phyloP scores from a whole-genome alignment of 345 rosid species.

The Acer yangbiense region DNA sequence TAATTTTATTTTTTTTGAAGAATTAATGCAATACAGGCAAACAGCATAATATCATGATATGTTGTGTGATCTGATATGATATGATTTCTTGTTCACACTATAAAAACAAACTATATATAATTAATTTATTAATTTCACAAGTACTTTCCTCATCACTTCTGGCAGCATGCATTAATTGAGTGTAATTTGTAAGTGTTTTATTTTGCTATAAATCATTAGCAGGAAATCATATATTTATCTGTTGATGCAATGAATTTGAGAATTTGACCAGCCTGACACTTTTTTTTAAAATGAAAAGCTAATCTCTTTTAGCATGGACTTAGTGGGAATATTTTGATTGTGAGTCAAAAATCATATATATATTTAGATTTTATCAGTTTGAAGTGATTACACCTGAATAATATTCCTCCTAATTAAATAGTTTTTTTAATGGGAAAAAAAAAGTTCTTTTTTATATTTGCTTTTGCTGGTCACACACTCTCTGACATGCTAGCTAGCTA shows the following conservation, averaged over 20 bases:
- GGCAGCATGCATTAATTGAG: neutral
- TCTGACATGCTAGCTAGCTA: neutral
- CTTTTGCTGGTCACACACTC: conserved; percentile 12
- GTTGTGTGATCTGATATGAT: neutral
- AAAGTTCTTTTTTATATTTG: neutral
- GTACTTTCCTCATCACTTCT: neutral
- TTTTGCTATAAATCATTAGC: neutral
- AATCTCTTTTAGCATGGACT: neutral
- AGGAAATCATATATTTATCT: neutral
- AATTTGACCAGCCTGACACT: conserved; percentile 7
- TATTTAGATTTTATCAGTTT: neutral
- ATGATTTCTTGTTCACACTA: neutral
- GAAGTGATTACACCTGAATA: conserved; percentile 18
- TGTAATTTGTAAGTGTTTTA: neutral
- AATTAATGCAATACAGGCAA: conserved; percentile 4
- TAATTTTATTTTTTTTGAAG: neutral
- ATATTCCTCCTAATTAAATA: neutral
- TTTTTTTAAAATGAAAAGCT: neutral
- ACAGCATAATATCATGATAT: neutral
- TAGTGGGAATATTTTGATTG: conserved; percentile 13
- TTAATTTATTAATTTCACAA: neutral
- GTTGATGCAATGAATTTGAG: conserved; percentile 17
- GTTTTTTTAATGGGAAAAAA: neutral
- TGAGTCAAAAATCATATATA: conserved; percentile 11
- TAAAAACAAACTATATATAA: conserved; percentile 1